A percentile compares a stretch with the other conserved stretches of the same genome.
Evolutionary conservation across 345 rosid genomes (phyloP).

Genomic region (Aurinia saxatilis): DNA sequence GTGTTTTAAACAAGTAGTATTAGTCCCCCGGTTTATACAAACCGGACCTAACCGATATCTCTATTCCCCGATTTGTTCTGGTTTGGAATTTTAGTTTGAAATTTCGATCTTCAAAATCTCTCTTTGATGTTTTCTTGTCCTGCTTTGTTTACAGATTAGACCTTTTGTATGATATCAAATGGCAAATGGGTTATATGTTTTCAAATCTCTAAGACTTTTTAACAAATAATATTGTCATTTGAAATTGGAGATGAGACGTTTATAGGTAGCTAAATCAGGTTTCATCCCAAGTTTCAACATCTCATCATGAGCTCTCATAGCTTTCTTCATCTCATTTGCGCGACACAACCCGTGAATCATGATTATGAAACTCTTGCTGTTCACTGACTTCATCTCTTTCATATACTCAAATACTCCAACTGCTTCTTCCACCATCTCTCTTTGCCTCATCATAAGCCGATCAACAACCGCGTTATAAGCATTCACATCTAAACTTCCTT

Average conservation of each 20-base stretch:
- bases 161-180: too few relatives aligned
- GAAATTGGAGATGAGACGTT: constrained; percentile 48
- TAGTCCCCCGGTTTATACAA: too few relatives aligned
- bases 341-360: constrained; percentile 49
- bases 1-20: too few relatives aligned
- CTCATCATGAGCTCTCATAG: constrained; percentile 66
- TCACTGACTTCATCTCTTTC: constrained; percentile 32
- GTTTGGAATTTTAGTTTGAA: too few relatives aligned
- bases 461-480: constrained; percentile 46
- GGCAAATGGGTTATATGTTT: neutral
- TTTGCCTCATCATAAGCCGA: constrained; percentile 32
- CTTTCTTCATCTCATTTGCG: constrained; percentile 48
- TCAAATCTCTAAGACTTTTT: neutral
- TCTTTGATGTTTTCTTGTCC: too few relatives aligned
- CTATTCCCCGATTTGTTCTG: too few relatives aligned
- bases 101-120: too few relatives aligned
- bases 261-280: constrained; percentile 52
- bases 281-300: constrained; percentile 61
- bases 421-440: constrained; percentile 38
- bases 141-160: too few relatives aligned
- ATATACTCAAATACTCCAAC: constrained; percentile 43
- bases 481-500: constrained; percentile 40
- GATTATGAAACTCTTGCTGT: constrained; percentile 38
- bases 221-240: constrained; percentile 9
- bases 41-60: too few relatives aligned